Percentiles rank a stretch among this genome's conserved stretches.
Conservation (phyloP, 306 rosid genomes). For the Cicer judaicum region DNA sequence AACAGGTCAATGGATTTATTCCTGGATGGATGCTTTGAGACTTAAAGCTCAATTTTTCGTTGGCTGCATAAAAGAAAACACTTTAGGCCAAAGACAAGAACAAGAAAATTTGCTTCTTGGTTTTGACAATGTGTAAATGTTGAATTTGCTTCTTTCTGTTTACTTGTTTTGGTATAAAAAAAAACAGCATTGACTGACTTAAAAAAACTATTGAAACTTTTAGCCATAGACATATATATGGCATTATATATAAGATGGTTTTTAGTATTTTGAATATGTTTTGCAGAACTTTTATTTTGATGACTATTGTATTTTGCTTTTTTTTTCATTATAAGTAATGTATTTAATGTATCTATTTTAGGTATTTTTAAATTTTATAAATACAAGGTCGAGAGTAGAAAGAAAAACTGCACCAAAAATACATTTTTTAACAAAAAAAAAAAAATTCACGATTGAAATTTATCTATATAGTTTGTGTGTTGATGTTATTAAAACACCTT, state of each 20-base stretch:
- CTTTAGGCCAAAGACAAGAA: slow-evolving; percentile 32
- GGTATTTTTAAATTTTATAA: too few species aligned
- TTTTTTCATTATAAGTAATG: background rate
- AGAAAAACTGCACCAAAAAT: too few species aligned
- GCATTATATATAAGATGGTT: slow-evolving; percentile 40
- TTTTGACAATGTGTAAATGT: slow-evolving; percentile 52
- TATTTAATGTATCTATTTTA: background rate
- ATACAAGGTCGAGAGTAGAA: too few species aligned
- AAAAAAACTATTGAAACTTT: slow-evolving; percentile 43
- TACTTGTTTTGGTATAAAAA: slow-evolving; percentile 49
- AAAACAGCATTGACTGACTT: slow-evolving; percentile 55
- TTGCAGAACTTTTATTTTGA: slow-evolving; percentile 38
- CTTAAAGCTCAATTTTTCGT: slow-evolving; percentile 29
- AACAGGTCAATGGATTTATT: slow-evolving; percentile 77
- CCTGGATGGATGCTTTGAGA: slow-evolving; percentile 98
- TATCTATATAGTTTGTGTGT: too few species aligned
- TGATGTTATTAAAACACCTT: too few species aligned
- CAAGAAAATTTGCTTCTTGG: slow-evolving; percentile 15
- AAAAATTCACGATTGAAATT: too few species aligned
- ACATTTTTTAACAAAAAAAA: too few species aligned
- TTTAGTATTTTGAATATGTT: slow-evolving; percentile 52
- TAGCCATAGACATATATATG: slow-evolving; percentile 40
- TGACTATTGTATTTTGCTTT: slow-evolving; percentile 20
- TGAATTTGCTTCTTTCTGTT: slow-evolving; percentile 49
- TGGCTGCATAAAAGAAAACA: slow-evolving; percentile 38